Base-by-base conservation (phyloP, 2,329 filamentous ascomycete genomes). In the Pyrenochaeta sp. region DNA sequence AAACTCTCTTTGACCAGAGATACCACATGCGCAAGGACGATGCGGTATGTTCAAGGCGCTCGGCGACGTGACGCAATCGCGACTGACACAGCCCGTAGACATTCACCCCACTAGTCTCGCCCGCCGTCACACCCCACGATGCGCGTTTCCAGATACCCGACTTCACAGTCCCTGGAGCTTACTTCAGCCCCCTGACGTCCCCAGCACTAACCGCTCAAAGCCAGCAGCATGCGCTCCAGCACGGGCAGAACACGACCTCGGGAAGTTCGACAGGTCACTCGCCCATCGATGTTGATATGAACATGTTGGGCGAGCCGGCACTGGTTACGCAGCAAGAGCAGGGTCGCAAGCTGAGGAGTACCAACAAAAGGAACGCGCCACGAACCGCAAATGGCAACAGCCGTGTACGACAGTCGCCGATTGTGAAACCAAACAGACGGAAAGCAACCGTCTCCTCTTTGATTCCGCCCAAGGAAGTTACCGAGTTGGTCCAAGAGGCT, bases 131-230 rank as follows among this genome's bases (percentile, higher is more conserved):
- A 1, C 90, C 91, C 18, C 81, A 92, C 45, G 91, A 93, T 67
- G 81, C 85, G 36, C 86, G 88, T 60, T 92, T 91, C 71, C 63
- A 75, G 47, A 66, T 80, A 32, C 79, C 81, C 11, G 82, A 85
- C 49, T 91, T 75, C 56, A 83, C 84, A 5, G 82, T 90, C 3
- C 87, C 89, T 0, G 85, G 85, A 31, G 85, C 89, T 30, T 94
- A 92, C 76, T 93, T 95, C 72, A 95, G 90, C 69, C 91, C 91
- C 9, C 81, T 95, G 43, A 92, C 90, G 4, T 95, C 91, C 14
- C 91, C 91, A 1, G 90, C 90, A 3, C 79, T 95, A 15, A 88
- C 90, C 72, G 89, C 90, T 1, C 89, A 92, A 71, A 85, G 76
- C 30, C 78, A 69, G 40, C 66, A 73, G 58, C 60, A 72, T 55